phyloP scores from a whole-genome alignment of 805 yeast species.

The Yarrowia deformans region DNA sequence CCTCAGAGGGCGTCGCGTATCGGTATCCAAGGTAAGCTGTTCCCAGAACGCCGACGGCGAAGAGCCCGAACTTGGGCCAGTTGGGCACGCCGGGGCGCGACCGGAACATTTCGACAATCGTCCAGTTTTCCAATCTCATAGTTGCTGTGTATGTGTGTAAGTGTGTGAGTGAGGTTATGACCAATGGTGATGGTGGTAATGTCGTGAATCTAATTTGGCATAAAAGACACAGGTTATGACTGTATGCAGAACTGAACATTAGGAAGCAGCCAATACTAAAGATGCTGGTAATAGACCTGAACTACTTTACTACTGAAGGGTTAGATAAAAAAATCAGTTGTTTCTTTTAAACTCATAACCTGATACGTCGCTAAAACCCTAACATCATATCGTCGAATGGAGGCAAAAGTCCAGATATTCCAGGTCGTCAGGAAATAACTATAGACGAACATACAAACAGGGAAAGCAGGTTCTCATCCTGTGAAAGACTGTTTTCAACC shows the following conservation, averaged over 20 bases:
- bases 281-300: too few species aligned
- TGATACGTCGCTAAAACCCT: neutral
- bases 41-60: slow-evolving; percentile 31
- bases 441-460: too few species aligned
- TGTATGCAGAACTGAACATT: neutral
- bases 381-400: too few species aligned
- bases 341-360: too few species aligned
- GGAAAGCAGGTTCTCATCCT: too few species aligned
- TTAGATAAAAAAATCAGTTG: too few species aligned
- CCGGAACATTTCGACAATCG: slow-evolving; percentile 37
- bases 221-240: slow-evolving; percentile 1
- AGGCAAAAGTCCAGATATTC: too few species aligned
- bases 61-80: slow-evolving; percentile 37
- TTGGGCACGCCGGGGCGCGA: slow-evolving; percentile 39
- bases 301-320: too few species aligned
- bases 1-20: slow-evolving; percentile 33
- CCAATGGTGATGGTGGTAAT: slow-evolving; percentile 26
- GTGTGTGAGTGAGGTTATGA: slow-evolving; percentile 23
- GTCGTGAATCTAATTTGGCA: neutral
- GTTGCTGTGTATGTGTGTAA: neutral
- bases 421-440: too few species aligned
- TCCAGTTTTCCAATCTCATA: slow-evolving; percentile 26
- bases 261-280: too few species aligned
- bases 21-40: slow-evolving; percentile 26
- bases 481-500: too few species aligned